phyloP scores from a whole-genome alignment of 306 rosid species.

The Abrus precatorius region DNA sequence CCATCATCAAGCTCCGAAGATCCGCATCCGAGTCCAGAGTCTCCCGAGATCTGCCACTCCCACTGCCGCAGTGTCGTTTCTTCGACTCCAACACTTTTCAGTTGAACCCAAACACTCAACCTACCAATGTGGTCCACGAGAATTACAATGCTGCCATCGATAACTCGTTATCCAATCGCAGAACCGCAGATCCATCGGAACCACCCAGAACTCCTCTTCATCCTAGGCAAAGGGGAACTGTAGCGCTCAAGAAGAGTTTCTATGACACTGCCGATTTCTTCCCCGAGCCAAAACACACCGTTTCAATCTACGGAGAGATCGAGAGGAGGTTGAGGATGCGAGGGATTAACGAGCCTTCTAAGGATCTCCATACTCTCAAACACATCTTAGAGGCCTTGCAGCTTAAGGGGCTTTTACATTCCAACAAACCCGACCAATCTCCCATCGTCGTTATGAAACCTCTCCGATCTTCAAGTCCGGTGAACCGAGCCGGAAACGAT shows the following conservation, averaged over 20 bases:
- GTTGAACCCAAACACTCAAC: conserved; percentile 51
- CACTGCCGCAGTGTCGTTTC: conserved; percentile 58
- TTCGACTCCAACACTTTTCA: conserved; percentile 59
- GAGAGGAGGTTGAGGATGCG: conserved; percentile 78
- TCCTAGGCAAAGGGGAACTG: conserved; percentile 58
- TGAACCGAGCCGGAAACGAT: conserved; percentile 56
- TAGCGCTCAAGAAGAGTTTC: conserved; percentile 80
- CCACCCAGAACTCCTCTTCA: conserved; percentile 43
- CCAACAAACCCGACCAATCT: conserved; percentile 65
- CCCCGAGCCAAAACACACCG: conserved; percentile 78
- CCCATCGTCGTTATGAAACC: conserved; percentile 83
- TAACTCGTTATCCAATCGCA: conserved; percentile 47
- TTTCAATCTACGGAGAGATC: conserved; percentile 68
- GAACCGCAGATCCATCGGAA: conserved; percentile 56
- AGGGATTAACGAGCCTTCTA: conserved; percentile 79
- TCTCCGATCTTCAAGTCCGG: conserved; percentile 49
- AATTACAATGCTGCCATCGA: conserved; percentile 33
- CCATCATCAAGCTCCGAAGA: conserved; percentile 77
- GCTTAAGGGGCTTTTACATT: conserved; percentile 90
- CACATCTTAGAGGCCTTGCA: conserved; percentile 87
- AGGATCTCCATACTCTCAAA: conserved; percentile 79
- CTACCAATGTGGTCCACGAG: conserved; percentile 47
- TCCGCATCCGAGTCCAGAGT: conserved; percentile 93
- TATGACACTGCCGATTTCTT: conserved; percentile 84
- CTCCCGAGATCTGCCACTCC: conserved; percentile 62